Base-by-base conservation (phyloP, 495 filamentous ascomycete species). In the Astrothelium subdiscretum region DNA sequence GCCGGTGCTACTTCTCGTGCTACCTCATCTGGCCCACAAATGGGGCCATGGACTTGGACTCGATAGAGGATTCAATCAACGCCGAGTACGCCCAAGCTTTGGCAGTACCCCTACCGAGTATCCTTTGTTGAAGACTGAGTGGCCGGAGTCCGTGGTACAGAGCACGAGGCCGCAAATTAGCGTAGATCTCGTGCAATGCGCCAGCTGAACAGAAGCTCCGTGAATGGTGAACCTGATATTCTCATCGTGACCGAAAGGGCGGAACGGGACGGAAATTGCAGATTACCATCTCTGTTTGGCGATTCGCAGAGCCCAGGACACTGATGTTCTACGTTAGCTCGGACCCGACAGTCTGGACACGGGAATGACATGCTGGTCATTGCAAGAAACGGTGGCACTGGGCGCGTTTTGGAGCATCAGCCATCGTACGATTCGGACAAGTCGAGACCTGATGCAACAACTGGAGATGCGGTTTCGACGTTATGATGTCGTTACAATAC, bases 241-340 rank as follows among this genome's bases (percentile, higher is more conserved):
- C 24, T 4, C 20, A 29, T 54, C 48, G 48, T 54, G 48, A 54
- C 48, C 48, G 48, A 54, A 24, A 54, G 15, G 5, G 48, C 29
- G 48, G 48, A 54, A 29, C 48, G 48, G 48, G 48, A 54, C 48
- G 48, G 48, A 54, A 54, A 54, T 54, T 54, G 48, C 48, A 54
- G 48, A 5, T 54, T 54, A 11, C 48, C 48, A 54, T 54, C 48
- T 54, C 24, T 54, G 48, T 26, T n/a, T 29, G 48, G 20, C 48
- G 10, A 11, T 20, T 3, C 22, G 20, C 48, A 29, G 48, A 27
- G 48, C 22, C 48, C 4, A 54, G 24, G 20, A 8, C 24, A 6
- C 20, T n/a, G 48, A 54, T 54, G 48, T 54, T 54, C 24, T 20
- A 54, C 48, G 22, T 54, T 54, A 54, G 48, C 24, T 24, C 24